Evolutionary conservation across 352 stramenopile species (phyloP), one percentile per base, ranked within the genome.

Genomic region (Globisporangium orthogonon): DNA sequence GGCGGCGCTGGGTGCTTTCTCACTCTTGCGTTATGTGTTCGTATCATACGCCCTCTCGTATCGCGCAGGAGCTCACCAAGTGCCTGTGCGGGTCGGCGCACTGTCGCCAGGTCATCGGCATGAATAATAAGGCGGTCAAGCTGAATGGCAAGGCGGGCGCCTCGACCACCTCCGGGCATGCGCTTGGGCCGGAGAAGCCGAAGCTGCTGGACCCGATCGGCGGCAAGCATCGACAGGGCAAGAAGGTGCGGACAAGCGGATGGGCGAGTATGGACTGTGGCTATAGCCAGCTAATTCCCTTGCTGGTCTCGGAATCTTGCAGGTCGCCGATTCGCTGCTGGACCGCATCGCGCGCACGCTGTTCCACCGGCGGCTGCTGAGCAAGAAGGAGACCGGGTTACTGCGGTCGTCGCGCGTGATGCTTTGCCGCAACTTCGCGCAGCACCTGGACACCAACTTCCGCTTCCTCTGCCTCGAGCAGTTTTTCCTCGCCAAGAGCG

Each of bases 51-150:
- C 23, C 23, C 23, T 23, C 23, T 23, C 23, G 23, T 23, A 23
- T 23, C 23, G 23, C 39, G n/a, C 50, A 91, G 81, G 82, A 91
- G 46, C 81, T 88, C 48, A 89, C 71, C 0, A 69, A 82, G 60
- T 92, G 82, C 33, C 60, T 92, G 15, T 92, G 82, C 41, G 78
- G 69, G 1, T 58, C 79, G 2, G 18, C 52, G 1, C 84, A 87
- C 53, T 92, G 82, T 56, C 79, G 82, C n/a, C 76, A 83, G 17
- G 72, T 83, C 40, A 88, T 92, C 23, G 79, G 79, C 29, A 72
- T 74, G 55, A 92, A 92, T 62, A 92, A 89, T 58, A 69, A 66
- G 37, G 64, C 60, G 10, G 43, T 41, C 6, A 87, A 83, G 46
- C 51, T 50, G 29, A 45, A 47, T 1, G 54, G 56, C 15, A 72